phyloP scores from a whole-genome alignment of 495 filamentous ascomycete genomes.

The Aspergillus indologenus region DNA sequence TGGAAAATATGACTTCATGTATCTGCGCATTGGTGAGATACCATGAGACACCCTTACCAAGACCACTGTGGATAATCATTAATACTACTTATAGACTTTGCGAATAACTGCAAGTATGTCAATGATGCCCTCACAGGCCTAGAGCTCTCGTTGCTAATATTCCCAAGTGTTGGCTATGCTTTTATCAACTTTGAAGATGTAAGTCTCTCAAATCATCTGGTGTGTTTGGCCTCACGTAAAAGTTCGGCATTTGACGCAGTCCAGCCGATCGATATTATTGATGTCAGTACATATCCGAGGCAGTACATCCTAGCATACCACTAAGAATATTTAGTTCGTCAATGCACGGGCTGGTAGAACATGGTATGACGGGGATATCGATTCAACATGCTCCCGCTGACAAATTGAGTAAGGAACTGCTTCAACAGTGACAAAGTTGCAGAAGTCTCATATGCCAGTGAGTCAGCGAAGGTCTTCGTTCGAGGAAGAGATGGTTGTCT shows the following conservation, averaged over 20 bases:
- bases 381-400: neutral
- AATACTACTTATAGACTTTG: slow-evolving; percentile 58
- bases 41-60: too few species aligned
- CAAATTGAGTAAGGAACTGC: slow-evolving; percentile 56
- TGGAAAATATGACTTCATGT: slow-evolving; percentile 90
- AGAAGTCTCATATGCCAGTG: slow-evolving; percentile 91
- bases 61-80: neutral
- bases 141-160: slow-evolving; percentile 23
- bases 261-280: slow-evolving; percentile 69
- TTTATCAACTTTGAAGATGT: slow-evolving; percentile 94
- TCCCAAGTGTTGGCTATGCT: slow-evolving; percentile 84
- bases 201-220: slow-evolving; percentile 29
- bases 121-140: neutral
- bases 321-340: slow-evolving; percentile 59
- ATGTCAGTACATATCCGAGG: slow-evolving; percentile 44
- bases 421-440: slow-evolving; percentile 83
- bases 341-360: slow-evolving; percentile 63
- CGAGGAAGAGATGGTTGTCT: slow-evolving; percentile 19
- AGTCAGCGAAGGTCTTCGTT: slow-evolving; percentile 31
- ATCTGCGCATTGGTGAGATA: slow-evolving; percentile 78
- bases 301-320: slow-evolving; percentile 11
- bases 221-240: neutral
- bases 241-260: slow-evolving; percentile 18
- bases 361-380: slow-evolving; percentile 49
- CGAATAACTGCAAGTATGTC: slow-evolving; percentile 82